Evolutionary conservation across 2,329 filamentous ascomycete species (phyloP).

Genomic region (Hymenoscyphus fraxineus): DNA sequence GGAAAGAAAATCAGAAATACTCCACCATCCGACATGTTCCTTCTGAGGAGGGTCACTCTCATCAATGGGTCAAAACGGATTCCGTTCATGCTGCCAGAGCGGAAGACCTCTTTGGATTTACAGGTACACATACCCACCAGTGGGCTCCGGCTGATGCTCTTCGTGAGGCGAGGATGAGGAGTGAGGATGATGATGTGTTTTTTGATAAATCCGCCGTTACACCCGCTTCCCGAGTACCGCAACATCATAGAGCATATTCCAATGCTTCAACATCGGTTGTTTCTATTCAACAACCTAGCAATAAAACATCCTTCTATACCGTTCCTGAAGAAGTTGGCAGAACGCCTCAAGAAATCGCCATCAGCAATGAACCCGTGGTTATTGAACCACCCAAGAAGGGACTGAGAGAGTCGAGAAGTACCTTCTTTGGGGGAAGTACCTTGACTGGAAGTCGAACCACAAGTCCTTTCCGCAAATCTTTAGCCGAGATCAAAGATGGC

Average conservation of each 20-base stretch:
- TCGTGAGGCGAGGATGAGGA: conserved; percentile 16
- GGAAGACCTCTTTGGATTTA: conserved; percentile 20
- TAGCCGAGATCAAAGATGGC: conserved; percentile 32
- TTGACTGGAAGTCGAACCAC: conserved; percentile 50
- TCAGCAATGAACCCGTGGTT: conserved; percentile 29
- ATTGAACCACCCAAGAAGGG: conserved; percentile 26
- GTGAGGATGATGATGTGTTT: conserved; percentile 1
- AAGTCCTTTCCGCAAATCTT: conserved; percentile 52
- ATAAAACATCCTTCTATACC: conserved; percentile 22
- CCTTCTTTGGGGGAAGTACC: conserved; percentile 50
- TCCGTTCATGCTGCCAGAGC: conserved; percentile 13
- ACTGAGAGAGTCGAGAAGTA: conserved; percentile 43
- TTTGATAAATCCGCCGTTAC: not conserved
- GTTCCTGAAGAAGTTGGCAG: conserved; percentile 17
- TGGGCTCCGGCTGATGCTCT: conserved; percentile 23
- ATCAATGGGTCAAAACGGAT: conserved; percentile 18
- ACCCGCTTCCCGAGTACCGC: conserved; percentile 22
- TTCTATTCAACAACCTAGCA: conserved; percentile 17
- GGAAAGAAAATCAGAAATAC: conserved; percentile 28
- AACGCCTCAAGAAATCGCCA: conserved; percentile 31
- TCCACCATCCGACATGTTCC: conserved; percentile 21
- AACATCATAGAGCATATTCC: conserved; percentile 2
- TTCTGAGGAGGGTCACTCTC: conserved; percentile 13
- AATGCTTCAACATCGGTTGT: conserved; percentile 6
- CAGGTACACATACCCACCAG: conserved; percentile 22